Conservation (phyloP, 2,329 filamentous ascomycete genomes). For the Phyllosticta capitalensis region DNA sequence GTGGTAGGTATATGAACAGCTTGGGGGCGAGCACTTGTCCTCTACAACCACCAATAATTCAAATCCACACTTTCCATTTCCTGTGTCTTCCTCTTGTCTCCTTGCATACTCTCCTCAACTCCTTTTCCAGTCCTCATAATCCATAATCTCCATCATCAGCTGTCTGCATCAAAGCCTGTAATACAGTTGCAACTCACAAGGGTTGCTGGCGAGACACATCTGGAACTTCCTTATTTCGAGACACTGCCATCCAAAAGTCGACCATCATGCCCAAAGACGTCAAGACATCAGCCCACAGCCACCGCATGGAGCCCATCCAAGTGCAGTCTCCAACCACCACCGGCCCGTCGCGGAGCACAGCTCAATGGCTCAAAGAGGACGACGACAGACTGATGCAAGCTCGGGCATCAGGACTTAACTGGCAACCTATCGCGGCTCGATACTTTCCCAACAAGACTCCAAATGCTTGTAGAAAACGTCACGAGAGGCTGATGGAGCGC, state of each 20-base stretch:
- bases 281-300: slow-evolving; percentile 20
- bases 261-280: slow-evolving; percentile 37
- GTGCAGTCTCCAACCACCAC: slow-evolving; percentile 19
- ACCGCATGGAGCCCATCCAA: slow-evolving; percentile 22
- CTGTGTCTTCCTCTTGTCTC: slow-evolving; percentile 5
- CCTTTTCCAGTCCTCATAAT: slow-evolving; percentile 3
- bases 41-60: not conserved
- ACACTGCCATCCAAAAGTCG: not conserved
- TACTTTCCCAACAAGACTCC: slow-evolving; percentile 68
- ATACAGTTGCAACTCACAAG: not conserved
- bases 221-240: not conserved
- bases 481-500: slow-evolving; percentile 74
- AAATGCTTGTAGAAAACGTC: slow-evolving; percentile 82
- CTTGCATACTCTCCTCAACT: not conserved
- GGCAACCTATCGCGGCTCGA: slow-evolving; percentile 66
- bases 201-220: not conserved
- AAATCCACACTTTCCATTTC: not conserved
- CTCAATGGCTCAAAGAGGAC: slow-evolving; percentile 60
- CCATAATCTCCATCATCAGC: slow-evolving; percentile 3
- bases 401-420: slow-evolving; percentile 68
- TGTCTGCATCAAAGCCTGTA: not conserved
- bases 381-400: slow-evolving; percentile 65
- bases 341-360: slow-evolving; percentile 25
- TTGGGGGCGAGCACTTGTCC: not conserved
- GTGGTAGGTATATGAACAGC: slow-evolving; percentile 6